These are phyloP conservation scores for Sphaceloma murrayae DNA, from an alignment of 2,329 filamentous ascomycete species.

Conservation along the genomic window DNA sequence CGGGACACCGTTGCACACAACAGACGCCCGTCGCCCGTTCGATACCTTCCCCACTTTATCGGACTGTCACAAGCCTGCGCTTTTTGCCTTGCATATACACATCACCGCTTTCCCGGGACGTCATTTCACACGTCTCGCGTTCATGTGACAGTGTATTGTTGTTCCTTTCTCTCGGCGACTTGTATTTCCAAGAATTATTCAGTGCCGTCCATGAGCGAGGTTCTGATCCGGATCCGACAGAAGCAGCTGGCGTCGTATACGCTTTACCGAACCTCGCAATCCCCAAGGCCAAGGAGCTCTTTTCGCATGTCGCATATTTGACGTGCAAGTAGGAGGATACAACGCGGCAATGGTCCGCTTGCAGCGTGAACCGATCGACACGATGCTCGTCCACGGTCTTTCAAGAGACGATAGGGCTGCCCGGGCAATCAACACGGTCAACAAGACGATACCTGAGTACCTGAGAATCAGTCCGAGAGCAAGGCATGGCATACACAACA, in stretches of 20 bases:
- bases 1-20: conserved; percentile 13
- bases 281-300: neutral
- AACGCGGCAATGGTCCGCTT: neutral
- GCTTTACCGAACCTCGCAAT: neutral
- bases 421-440: conserved; percentile 48
- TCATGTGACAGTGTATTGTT: conserved; percentile 8
- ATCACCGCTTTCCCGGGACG: conserved; percentile 6
- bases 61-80: conserved; percentile 13
- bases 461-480: conserved; percentile 46
- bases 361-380: neutral
- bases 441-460: conserved; percentile 50
- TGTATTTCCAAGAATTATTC: neutral
- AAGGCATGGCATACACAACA: conserved; percentile 43
- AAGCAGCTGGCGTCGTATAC: neutral
- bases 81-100: conserved; percentile 15
- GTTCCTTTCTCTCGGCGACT: neutral
- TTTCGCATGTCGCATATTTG: conserved; percentile 1
- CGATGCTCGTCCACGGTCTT: conserved; percentile 3
- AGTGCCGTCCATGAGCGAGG: neutral
- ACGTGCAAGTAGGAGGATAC: neutral
- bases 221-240: too few relatives aligned
- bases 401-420: conserved; percentile 37
- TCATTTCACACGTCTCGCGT: neutral
- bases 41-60: conserved; percentile 17
- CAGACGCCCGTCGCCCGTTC: conserved; percentile 11